phyloP scores from a whole-genome alignment of 192 early-diverging fungal species.

The Gorgonomyces haynaldii region DNA sequence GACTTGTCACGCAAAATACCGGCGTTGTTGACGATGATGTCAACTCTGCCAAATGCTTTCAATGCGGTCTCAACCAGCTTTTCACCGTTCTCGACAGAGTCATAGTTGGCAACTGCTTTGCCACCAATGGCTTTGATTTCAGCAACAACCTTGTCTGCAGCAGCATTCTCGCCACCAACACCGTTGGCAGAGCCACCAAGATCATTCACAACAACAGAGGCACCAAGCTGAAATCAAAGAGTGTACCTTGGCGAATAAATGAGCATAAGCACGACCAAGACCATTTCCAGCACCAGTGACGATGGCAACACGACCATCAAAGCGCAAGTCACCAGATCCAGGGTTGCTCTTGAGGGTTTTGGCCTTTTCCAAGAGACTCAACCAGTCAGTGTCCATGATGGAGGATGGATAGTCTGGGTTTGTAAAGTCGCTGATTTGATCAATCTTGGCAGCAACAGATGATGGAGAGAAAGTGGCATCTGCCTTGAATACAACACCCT shows the following conservation, averaged over 20 bases:
- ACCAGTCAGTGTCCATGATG: slow-evolving; percentile 73
- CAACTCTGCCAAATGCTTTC: slow-evolving; percentile 54
- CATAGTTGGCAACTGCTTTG: slow-evolving; percentile 74
- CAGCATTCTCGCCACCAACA: slow-evolving; percentile 20
- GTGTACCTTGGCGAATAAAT: slow-evolving; percentile 63
- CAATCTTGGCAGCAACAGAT: slow-evolving; percentile 65
- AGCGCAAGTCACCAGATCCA: slow-evolving; percentile 44
- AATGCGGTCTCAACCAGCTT: slow-evolving; percentile 85
- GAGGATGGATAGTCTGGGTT: slow-evolving; percentile 55
- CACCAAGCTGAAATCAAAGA: slow-evolving; percentile 45
- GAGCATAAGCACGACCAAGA: slow-evolving; percentile 82
- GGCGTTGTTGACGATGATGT: slow-evolving; percentile 91
- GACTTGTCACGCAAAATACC: slow-evolving; percentile 95
- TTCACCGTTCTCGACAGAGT: slow-evolving; percentile 97
- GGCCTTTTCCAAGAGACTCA: slow-evolving; percentile 64
- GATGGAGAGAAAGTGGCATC: slow-evolving; percentile 76
- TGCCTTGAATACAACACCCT: slow-evolving; percentile 83
- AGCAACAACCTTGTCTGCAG: slow-evolving; percentile 67
- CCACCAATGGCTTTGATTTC: slow-evolving; percentile 75
- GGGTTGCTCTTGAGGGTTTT: slow-evolving; percentile 54
- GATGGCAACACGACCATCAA: slow-evolving; percentile 68
- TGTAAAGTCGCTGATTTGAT: slow-evolving; percentile 54
- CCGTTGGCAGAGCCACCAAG: slow-evolving; percentile 71
- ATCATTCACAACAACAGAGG: slow-evolving; percentile 87
- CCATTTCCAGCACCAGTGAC: slow-evolving; percentile 89